Evolutionary conservation across 306 rosid genomes (phyloP).

Genomic region (Oxytropis ochrocephala): DNA sequence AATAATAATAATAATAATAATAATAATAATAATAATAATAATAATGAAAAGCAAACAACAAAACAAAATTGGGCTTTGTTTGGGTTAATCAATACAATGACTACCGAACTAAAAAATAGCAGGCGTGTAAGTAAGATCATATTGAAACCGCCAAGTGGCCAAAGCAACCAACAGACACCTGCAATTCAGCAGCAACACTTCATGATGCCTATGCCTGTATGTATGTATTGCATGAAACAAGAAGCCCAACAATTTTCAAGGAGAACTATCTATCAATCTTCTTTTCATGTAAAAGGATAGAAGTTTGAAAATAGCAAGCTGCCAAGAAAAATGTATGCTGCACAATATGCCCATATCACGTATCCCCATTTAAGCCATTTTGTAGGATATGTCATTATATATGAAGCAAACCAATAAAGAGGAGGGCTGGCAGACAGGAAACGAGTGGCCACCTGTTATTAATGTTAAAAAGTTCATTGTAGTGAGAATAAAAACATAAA

Average conservation of each 20-base stretch:
- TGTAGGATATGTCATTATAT: constrained; percentile 41
- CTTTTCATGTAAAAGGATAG: constrained; percentile 78
- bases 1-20: too few relatives aligned
- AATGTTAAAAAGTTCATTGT: background rate
- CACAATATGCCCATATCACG: constrained; percentile 73
- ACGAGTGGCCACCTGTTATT: constrained; percentile 84
- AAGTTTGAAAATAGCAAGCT: constrained; percentile 82
- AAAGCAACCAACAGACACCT: background rate
- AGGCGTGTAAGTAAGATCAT: background rate
- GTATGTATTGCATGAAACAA: background rate
- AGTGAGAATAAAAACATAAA: background rate
- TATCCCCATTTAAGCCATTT: constrained; percentile 50
- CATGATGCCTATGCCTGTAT: background rate
- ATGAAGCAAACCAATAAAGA: constrained; percentile 83
- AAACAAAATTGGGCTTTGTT: background rate
- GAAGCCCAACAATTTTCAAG: background rate
- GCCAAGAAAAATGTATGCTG: constrained; percentile 77
- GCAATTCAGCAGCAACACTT: background rate
- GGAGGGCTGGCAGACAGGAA: constrained; percentile 85
- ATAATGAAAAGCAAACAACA: background rate
- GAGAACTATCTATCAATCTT: background rate
- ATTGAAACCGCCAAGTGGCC: background rate
- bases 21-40: too few relatives aligned
- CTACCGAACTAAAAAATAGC: background rate
- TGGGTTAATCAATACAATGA: background rate